These are phyloP conservation scores for Samsoniella hepiali DNA, from an alignment of 2,329 filamentous ascomycete genomes.

Conservation along the genomic window DNA sequence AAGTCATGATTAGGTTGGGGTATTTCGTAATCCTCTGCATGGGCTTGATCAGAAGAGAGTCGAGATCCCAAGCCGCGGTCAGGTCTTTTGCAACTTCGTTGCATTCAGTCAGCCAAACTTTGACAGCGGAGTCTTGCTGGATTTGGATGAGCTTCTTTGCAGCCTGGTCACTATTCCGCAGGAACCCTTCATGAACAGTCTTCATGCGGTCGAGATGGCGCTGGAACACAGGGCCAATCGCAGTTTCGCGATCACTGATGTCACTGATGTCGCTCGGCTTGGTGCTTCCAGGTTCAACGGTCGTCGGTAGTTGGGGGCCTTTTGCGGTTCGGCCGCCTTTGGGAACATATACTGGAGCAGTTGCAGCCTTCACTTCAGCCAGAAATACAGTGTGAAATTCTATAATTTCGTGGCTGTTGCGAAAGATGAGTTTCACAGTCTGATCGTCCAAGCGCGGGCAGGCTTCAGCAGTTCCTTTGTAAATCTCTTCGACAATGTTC, in stretches of 20 bases:
- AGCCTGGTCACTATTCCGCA: conserved; percentile 61
- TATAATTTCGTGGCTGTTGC: conserved; percentile 88
- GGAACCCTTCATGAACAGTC: conserved; percentile 56
- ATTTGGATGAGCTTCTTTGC: conserved; percentile 60
- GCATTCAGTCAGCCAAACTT: conserved; percentile 90
- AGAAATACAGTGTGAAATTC: conserved; percentile 80
- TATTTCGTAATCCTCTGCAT: conserved; percentile 95
- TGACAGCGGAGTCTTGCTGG: conserved; percentile 61
- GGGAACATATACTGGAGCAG: conserved; percentile 74
- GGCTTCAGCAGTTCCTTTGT: conserved; percentile 85
- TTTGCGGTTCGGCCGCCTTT: conserved; percentile 44
- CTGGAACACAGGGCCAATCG: conserved; percentile 52
- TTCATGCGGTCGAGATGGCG: conserved; percentile 60
- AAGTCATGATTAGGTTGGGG: conserved; percentile 75
- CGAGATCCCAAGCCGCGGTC: conserved; percentile 90
- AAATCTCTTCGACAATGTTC: conserved; percentile 97
- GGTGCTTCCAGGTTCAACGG: conserved; percentile 40
- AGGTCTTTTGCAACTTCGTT: conserved; percentile 88
- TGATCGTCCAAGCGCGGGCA: conserved; percentile 76
- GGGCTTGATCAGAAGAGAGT: conserved; percentile 95
- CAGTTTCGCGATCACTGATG: conserved; percentile 49
- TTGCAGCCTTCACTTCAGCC: conserved; percentile 74
- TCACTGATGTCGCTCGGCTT: conserved; percentile 45
- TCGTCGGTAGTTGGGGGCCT: conserved; percentile 40
- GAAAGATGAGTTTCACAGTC: conserved; percentile 86